Base-by-base conservation (phyloP, 768 basidiomycete species). In the Lactarius deliciosus region DNA sequence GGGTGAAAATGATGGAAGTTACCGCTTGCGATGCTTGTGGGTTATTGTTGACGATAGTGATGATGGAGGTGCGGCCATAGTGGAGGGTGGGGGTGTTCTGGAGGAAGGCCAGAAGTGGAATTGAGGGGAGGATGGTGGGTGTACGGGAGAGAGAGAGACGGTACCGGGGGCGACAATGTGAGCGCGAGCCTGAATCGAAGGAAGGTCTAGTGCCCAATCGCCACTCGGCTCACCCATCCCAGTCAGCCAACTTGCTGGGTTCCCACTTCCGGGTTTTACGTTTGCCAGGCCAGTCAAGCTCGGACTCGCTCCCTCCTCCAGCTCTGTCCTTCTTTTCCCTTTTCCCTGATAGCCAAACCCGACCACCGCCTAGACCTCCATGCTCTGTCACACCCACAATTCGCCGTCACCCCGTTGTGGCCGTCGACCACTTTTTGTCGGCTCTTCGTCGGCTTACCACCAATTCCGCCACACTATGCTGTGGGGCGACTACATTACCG, bases 11-110 rank as follows among this genome's bases (percentile, higher is more conserved):
- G 62, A 64, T 60, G 58, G 10, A 50, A 28, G 65, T 63, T 68
- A 68, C 66, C 66, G 66, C 54, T 68, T 68, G 66, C 66, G 66
- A 64, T 64, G 66, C 43, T 47, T 68, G 45, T 68, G 34, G 58
- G 9, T 40, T n/a, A 40, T 38, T 18, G 64, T 56, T 28, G 66
- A 55, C 28, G 62, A 32, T 18, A 60, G 25, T n/a, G 66, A 60
- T 11, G 66, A 34, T 15, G 54, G 32, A 8, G 25, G 58, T 15
- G 58, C 38, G 25, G 36, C 30, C 20, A 66, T 6, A 0, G 50
- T 25, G 13, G 62, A 45, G 15, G 58, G 38, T 25, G 66, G 53
- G 41, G 58, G 43, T 63, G 64, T 68, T 40, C 43, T 64, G 34
- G 53, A 32, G 15, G 62, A 53, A 18, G n/a, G 20, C n/a, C 5